These are phyloP conservation scores for Heliosperma pusillum DNA, from an alignment of 148 eudicot genomes.

Conservation along the genomic window DNA sequence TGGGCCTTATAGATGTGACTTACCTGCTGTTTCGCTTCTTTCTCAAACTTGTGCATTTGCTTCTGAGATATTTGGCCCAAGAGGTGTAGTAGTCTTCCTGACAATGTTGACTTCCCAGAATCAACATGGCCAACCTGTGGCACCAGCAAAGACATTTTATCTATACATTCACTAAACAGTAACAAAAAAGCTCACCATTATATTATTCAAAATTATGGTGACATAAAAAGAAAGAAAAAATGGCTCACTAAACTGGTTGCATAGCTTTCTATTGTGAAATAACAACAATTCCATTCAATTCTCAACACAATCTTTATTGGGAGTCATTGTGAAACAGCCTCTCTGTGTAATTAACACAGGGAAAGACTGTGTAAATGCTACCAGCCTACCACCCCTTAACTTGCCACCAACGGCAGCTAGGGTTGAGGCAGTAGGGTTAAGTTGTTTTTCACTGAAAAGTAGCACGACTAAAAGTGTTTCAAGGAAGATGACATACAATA, in stretches of 20 bases:
- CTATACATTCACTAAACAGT: not conserved
- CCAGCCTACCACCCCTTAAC: not conserved
- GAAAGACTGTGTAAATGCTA: not conserved
- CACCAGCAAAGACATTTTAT: conserved; percentile 10
- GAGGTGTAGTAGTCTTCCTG: conserved; percentile 89
- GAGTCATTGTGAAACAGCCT: not conserved
- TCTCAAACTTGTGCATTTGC: conserved; percentile 87
- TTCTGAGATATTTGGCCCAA: conserved; percentile 78
- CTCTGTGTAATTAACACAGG: not conserved
- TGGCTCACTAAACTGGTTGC: not conserved
- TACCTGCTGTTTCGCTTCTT: conserved; percentile 86
- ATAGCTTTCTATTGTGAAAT: not conserved
- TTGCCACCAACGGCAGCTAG: not conserved
- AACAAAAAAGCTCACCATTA: not conserved
- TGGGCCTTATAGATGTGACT: conserved; percentile 3
- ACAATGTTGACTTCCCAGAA: conserved; percentile 95
- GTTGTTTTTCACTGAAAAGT: not conserved
- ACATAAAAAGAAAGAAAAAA: not conserved
- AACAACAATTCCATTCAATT: not conserved
- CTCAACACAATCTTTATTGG: not conserved
- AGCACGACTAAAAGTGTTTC: not conserved
- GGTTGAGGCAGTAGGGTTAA: not conserved
- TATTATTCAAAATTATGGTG: not conserved
- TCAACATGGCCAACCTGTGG: conserved; percentile 96
- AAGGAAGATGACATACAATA: conserved; percentile 55